A percentile compares a stretch with the other conserved stretches of the same genome.
These are phyloP conservation scores for Articulospora tetracladia DNA, from an alignment of 495 filamentous ascomycete species.

Conservation along the genomic window DNA sequence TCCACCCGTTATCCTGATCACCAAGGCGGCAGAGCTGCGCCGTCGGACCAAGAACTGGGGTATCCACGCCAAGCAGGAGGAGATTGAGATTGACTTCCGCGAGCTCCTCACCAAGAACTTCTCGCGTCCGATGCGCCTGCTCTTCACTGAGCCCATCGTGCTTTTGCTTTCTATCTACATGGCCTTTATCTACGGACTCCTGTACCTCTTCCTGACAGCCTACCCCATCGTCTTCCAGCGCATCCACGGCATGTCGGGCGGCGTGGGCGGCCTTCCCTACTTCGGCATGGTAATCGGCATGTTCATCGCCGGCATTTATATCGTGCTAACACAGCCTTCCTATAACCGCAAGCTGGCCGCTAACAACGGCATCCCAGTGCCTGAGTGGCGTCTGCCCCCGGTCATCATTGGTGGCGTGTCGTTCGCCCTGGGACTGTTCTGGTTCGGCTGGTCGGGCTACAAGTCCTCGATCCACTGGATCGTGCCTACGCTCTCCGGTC, in stretches of 20 bases:
- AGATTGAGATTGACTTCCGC: slow-evolving; percentile 79
- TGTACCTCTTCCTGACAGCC: slow-evolving; percentile 79
- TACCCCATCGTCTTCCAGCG: slow-evolving; percentile 77
- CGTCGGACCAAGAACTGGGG: slow-evolving; percentile 87
- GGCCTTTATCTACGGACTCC: slow-evolving; percentile 75
- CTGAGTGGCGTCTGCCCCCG: slow-evolving; percentile 82
- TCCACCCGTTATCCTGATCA: slow-evolving; percentile 72
- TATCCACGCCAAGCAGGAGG: slow-evolving; percentile 90
- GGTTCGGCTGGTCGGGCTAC: slow-evolving; percentile 83
- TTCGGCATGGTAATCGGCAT: slow-evolving; percentile 79
- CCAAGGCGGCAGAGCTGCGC: slow-evolving; percentile 74
- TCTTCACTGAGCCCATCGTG: slow-evolving; percentile 80
- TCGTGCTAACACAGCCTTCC: slow-evolving; percentile 62
- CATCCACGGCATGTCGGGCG: slow-evolving; percentile 62
- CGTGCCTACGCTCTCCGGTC: slow-evolving; percentile 69
- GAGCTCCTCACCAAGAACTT: slow-evolving; percentile 85
- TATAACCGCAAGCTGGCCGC: slow-evolving; percentile 67
- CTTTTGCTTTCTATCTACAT: slow-evolving; percentile 73
- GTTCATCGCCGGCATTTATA: slow-evolving; percentile 59
- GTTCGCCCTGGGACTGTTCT: slow-evolving; percentile 77
- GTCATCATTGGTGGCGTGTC: slow-evolving; percentile 72
- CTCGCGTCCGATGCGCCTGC: slow-evolving; percentile 70
- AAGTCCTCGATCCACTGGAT: slow-evolving; percentile 69
- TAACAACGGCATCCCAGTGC: slow-evolving; percentile 70
- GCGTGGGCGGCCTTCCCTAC: slow-evolving; percentile 70